Conservation (phyloP, 106 monocot species). For the Platanthera zijinensis region DNA sequence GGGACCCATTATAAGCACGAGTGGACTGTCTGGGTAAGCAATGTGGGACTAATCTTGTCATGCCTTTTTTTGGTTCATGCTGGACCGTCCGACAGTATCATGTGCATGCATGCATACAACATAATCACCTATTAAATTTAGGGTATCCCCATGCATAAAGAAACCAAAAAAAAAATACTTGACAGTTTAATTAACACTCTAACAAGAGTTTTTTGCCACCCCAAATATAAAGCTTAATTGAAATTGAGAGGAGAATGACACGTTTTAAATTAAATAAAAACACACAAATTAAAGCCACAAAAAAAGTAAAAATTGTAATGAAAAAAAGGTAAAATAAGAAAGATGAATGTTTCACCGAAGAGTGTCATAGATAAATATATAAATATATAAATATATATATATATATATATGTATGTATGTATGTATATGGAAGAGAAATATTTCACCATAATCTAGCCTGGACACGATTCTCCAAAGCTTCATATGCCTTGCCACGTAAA, state of each 20-base stretch:
- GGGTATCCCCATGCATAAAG: background rate
- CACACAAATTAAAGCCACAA: no score
- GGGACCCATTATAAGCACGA: no score
- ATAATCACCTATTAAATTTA: no score
- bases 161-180: background rate
- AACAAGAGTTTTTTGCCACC: background rate
- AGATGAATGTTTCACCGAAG: background rate
- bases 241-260: background rate
- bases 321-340: background rate
- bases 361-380: background rate
- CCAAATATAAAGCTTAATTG: background rate
- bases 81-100: no score
- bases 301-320: no score
- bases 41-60: no score
- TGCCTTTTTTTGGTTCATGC: no score
- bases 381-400: no score
- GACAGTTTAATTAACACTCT: background rate
- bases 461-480: constrained; percentile 83
- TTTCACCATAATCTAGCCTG: constrained; percentile 67
- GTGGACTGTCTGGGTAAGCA: no score
- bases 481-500: constrained; percentile 92
- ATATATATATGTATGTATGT: no score
- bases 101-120: no score
- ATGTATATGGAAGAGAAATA: background rate
- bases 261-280: no score